Base-by-base conservation (phyloP, 179 eudicot genomes). In the Carnegiea gigantea region DNA sequence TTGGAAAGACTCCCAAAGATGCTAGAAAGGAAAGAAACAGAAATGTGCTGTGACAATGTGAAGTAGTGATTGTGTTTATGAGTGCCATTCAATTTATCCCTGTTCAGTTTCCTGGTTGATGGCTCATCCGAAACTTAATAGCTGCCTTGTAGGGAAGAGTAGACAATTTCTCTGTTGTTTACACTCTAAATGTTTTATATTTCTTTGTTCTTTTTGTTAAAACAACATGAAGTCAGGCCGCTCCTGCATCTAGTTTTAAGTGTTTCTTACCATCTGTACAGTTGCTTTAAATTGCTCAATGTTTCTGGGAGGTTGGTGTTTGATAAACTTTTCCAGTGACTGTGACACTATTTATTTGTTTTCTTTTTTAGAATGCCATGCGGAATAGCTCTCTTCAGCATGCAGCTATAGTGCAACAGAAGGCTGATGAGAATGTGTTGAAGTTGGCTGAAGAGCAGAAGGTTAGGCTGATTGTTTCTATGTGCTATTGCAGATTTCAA, bases 391-490 rank as follows among this genome's bases (percentile, higher is more conserved):
- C 90, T 5, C 97, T 92, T 87, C 88, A 87, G 78, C 90, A 89
- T 85, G 99, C 99, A 80, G 54, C 92, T 62, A 46, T 85, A 21
- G 98, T 89, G 88, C 98, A 94, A 75, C 84, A 80, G 86, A 90
- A 84, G 88, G 94, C 91, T 83, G 99, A 96, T 84, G 96, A 86
- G 85, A 92, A 91, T 82, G 97, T 94, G 54, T 38, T 92, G 81
- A 92, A 86, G 86, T 83, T 92, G 87, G 98, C 92, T 21, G 98
- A 94, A 83, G 96, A 90, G 84, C 99, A 96, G 76, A 88, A 92
- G 96, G 99, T 96, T 46, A 36, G 68, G 68, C 48, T 73, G 17
- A 60, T 44, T 65, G 76, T 79, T 79, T 77, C 10, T 4, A 49
- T 33, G 73, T 82, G 36, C 82, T 67, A 67, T 73, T 33, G 78